Conservation (phyloP, 108 stramenopile species). For the Skeletonema potamos region DNA sequence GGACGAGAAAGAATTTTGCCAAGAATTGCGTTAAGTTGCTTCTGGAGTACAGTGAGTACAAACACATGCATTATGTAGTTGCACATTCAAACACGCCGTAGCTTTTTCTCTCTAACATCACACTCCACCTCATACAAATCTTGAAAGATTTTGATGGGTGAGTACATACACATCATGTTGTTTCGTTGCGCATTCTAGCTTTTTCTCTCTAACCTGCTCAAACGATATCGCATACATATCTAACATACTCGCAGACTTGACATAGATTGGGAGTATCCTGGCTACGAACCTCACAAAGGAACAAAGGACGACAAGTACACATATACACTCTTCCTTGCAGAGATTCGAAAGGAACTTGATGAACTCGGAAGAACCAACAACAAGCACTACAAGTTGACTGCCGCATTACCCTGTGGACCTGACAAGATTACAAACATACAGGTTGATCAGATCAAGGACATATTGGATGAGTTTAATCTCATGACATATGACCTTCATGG, state of each 20-base stretch:
- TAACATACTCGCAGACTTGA: conserved; percentile 13
- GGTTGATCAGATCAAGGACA: conserved; percentile 13
- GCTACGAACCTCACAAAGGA: conserved; percentile 29
- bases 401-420: conserved; percentile 42
- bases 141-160: conserved; percentile 30
- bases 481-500: conserved; percentile 51
- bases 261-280: conserved; percentile 46
- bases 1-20: conserved; percentile 20
- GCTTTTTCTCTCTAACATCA: background rate
- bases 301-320: conserved; percentile 36
- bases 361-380: conserved; percentile 17
- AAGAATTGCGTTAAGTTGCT: conserved; percentile 37
- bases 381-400: conserved; percentile 35
- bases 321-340: conserved; percentile 26
- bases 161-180: no score
- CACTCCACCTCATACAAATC: background rate
- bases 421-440: conserved; percentile 36
- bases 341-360: conserved; percentile 31
- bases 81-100: background rate
- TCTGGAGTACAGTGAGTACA: conserved; percentile 11
- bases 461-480: conserved; percentile 38
- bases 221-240: no score
- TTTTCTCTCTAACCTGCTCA: no score
- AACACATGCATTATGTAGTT: background rate
- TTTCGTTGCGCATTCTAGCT: no score